phyloP scores from a whole-genome alignment of 371 early-diverging fungal genomes.

The Entomophthora muscae region DNA sequence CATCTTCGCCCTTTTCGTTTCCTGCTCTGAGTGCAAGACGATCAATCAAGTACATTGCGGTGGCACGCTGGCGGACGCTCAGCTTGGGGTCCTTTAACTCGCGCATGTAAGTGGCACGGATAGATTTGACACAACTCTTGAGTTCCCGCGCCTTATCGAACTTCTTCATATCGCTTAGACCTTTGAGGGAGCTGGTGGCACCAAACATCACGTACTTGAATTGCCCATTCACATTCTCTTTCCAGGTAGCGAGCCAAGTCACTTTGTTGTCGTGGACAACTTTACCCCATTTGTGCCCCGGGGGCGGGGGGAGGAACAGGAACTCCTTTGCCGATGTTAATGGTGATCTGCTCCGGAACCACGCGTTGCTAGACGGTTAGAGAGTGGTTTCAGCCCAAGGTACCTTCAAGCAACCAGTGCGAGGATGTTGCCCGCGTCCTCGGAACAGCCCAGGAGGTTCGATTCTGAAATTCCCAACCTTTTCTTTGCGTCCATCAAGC shows the following conservation, averaged over 20 bases:
- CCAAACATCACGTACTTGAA: slow-evolving; percentile 90
- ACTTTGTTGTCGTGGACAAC: slow-evolving; percentile 81
- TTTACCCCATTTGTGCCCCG: slow-evolving; percentile 76
- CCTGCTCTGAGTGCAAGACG: slow-evolving; percentile 90
- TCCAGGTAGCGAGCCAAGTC: slow-evolving; percentile 97
- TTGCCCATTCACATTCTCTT: slow-evolving; percentile 81
- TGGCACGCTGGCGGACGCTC: slow-evolving; percentile 75
- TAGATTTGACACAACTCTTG: slow-evolving; percentile 50
- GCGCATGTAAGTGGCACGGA: slow-evolving; percentile 54
- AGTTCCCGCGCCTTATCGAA: slow-evolving; percentile 88
- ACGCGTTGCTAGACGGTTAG: slow-evolving; percentile 47
- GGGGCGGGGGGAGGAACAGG: slow-evolving; percentile 66
- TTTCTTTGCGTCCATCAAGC: slow-evolving; percentile 88
- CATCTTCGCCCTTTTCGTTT: slow-evolving; percentile 93
- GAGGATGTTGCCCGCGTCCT: slow-evolving; percentile 92
- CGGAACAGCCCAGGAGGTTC: slow-evolving; percentile 95
- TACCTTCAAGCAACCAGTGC: slow-evolving; percentile 81
- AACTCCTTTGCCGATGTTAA: slow-evolving; percentile 71
- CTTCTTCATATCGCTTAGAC: slow-evolving; percentile 86
- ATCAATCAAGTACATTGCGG: slow-evolving; percentile 91
- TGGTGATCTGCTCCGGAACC: slow-evolving; percentile 76
- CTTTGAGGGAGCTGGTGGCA: slow-evolving; percentile 80
- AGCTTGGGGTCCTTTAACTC: slow-evolving; percentile 60
- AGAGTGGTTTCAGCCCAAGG: slow-evolving; percentile 1
- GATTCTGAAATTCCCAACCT: slow-evolving; percentile 90